Conservation (phyloP, 768 basidiomycete species). For the Chalciporus sphaerocephalus region DNA sequence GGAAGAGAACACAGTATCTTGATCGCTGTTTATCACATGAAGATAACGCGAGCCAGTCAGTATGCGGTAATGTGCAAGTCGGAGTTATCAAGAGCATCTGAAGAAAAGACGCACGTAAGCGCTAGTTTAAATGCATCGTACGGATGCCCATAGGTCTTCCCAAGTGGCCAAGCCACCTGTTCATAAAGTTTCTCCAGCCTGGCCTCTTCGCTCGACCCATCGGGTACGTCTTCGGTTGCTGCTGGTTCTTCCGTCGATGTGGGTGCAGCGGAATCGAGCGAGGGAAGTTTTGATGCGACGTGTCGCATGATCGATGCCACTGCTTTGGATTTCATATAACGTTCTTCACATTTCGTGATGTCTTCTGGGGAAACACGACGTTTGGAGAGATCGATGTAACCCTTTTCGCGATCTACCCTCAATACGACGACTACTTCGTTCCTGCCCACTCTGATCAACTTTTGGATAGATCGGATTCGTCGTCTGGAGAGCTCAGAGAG, state of each 20-base stretch:
- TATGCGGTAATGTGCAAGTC: conserved; percentile 31
- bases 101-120: conserved; percentile 64
- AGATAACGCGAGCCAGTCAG: neutral
- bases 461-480: conserved; percentile 96
- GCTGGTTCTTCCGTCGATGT: conserved; percentile 24
- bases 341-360: conserved; percentile 97
- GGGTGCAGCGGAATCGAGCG: conserved; percentile 31
- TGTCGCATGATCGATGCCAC: conserved; percentile 92
- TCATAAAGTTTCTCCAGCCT: conserved; percentile 86
- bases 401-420: conserved; percentile 98
- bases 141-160: conserved; percentile 87
- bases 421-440: conserved; percentile 99
- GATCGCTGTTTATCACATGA: conserved; percentile 46
- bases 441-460: conserved; percentile 93
- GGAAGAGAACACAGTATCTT: conserved; percentile 76
- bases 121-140: conserved; percentile 98
- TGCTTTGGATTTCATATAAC: conserved; percentile 96
- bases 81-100: neutral
- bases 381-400: conserved; percentile 98
- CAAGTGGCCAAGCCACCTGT: conserved; percentile 88
- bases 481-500: conserved; percentile 96
- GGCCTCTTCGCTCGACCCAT: conserved; percentile 62
- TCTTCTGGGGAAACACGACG: conserved; percentile 97
- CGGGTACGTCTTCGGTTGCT: conserved; percentile 19
- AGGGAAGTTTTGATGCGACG: conserved; percentile 77